phyloP scores from a whole-genome alignment of 2,329 filamentous ascomycete species.

The Fusarium sp. region DNA sequence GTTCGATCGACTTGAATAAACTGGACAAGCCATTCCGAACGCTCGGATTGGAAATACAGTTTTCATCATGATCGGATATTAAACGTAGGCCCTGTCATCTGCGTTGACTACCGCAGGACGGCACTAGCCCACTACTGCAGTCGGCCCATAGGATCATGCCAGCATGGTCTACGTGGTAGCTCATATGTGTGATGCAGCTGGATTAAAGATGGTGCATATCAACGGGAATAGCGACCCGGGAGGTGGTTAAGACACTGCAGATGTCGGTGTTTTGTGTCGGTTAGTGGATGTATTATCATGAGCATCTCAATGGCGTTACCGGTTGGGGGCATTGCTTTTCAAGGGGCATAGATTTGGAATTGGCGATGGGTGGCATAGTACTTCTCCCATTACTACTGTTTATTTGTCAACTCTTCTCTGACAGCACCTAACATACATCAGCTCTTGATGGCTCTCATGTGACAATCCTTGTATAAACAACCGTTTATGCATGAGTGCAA shows the following conservation, averaged over 20 bases:
- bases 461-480: not conserved
- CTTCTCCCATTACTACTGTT: not conserved
- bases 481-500: not conserved
- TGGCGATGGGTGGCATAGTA: not conserved
- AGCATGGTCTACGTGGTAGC: slow-evolving; percentile 13
- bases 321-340: slow-evolving; percentile 2
- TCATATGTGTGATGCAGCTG: slow-evolving; percentile 2
- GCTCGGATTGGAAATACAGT: slow-evolving; percentile 82
- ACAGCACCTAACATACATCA: no score
- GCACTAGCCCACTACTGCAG: slow-evolving; percentile 8
- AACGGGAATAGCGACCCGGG: slow-evolving; percentile 9
- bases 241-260: not conserved
- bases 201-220: slow-evolving; percentile 5
- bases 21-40: slow-evolving; percentile 80
- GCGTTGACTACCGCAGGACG: not conserved
- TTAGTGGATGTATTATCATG: not conserved
- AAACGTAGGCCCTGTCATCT: not conserved
- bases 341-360: slow-evolving; percentile 5
- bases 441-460: not conserved
- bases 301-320: slow-evolving; percentile 33
- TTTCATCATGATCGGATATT: slow-evolving; percentile 70
- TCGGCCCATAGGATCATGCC: slow-evolving; percentile 5
- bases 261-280: not conserved
- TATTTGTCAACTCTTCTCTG: not conserved
- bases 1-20: slow-evolving; percentile 81